Evolutionary conservation across 1,139 yeast genomes (phyloP).

Genomic region (Suhomyces guaymorum): DNA sequence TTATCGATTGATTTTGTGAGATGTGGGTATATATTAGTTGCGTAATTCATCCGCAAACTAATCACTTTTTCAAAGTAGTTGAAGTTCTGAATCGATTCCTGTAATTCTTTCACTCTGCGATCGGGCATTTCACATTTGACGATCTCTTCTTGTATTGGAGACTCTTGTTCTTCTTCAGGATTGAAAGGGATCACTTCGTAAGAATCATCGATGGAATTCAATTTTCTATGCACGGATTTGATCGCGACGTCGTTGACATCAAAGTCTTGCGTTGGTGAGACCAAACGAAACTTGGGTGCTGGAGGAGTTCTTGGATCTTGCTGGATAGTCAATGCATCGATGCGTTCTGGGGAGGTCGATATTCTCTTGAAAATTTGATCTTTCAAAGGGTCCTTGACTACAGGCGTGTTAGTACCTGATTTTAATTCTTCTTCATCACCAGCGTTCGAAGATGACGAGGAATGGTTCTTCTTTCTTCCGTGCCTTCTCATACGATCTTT

Average conservation of each 20-base stretch:
- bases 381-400: slow-evolving; percentile 13
- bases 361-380: slow-evolving; percentile 20
- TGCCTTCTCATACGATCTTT: slow-evolving; percentile 14
- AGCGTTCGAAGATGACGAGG: slow-evolving; percentile 14
- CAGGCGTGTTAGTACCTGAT: background rate
- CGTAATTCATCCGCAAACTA: slow-evolving; percentile 28
- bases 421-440: slow-evolving; percentile 10
- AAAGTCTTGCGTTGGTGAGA: slow-evolving; percentile 7
- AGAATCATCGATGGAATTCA: slow-evolving; percentile 1
- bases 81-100: slow-evolving; percentile 13
- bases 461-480: slow-evolving; percentile 11
- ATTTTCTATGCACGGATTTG: slow-evolving; percentile 9
- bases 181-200: slow-evolving; percentile 4
- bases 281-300: slow-evolving; percentile 3
- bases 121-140: slow-evolving; percentile 5
- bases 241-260: slow-evolving; percentile 16
- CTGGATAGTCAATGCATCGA: background rate
- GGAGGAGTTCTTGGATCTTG: slow-evolving; percentile 6
- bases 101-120: slow-evolving; percentile 2
- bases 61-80: slow-evolving; percentile 17
- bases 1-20: slow-evolving; percentile 21
- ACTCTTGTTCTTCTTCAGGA: slow-evolving; percentile 2
- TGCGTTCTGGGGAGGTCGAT: slow-evolving; percentile 9
- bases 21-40: slow-evolving; percentile 33
- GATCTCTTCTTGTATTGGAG: background rate